Evolutionary conservation across 2,329 filamentous ascomycete species (phyloP).

Genomic region (Cercospora beticola): DNA sequence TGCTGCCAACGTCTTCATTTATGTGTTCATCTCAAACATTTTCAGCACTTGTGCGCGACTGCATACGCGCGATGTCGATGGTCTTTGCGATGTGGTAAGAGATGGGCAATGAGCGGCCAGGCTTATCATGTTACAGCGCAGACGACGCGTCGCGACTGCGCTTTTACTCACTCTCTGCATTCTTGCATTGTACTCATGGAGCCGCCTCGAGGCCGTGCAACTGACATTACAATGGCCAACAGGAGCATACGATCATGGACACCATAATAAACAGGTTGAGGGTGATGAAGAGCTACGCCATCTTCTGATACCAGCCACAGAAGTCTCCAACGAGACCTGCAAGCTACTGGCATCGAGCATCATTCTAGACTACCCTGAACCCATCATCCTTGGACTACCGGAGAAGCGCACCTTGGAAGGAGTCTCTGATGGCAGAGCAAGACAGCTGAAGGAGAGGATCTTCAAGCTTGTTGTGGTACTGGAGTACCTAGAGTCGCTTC

Average conservation of each 20-base stretch:
- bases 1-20: too few relatives aligned
- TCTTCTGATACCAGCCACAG: background rate
- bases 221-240: background rate
- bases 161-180: background rate
- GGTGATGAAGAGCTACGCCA: background rate
- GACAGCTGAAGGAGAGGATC: background rate
- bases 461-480: background rate
- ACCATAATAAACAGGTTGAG: background rate
- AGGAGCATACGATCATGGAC: background rate
- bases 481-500: background rate
- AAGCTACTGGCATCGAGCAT: background rate
- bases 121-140: background rate
- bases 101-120: too few relatives aligned
- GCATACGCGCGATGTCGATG: background rate
- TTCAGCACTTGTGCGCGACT: background rate
- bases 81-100: background rate
- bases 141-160: background rate
- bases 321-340: background rate
- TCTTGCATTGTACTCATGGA: background rate
- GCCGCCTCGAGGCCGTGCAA: background rate
- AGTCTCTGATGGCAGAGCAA: background rate
- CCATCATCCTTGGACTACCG: background rate
- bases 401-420: background rate
- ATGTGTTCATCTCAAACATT: too few relatives aligned
- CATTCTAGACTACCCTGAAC: background rate